Base-by-base conservation (phyloP, 1,284 basidiomycete genomes). In the Rhizopogon hawkerae region DNA sequence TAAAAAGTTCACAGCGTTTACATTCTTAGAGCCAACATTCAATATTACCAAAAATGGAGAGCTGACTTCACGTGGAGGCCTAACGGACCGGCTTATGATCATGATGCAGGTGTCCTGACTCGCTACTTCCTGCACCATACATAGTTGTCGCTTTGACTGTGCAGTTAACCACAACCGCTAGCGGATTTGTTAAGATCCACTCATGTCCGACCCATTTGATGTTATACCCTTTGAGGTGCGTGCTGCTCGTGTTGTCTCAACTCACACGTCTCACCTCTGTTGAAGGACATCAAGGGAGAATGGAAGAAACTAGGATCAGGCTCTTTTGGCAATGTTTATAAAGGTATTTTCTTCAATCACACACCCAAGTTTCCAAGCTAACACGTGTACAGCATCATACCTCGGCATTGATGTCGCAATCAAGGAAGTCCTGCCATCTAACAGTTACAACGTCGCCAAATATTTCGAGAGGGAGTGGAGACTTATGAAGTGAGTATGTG, bases 391-490 rank as follows among this genome's bases (percentile, higher is more conserved):
- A 91, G 92, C 89, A 2, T 80, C 74, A 23, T 98, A 98, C 70
- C 81, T 98, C 23, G 94, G 93, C 3, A 89, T 96, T 56, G 91
- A 95, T 58, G 91, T 98, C 24, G 93, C 93, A 34, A 91, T 97
- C 70, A 98, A 98, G 69, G 93, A 95, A 69, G 89, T 96, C 2
- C 75, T 93, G 2, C 89, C 91, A 0, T 92, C 87, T 11, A 89
- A 73, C 11, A 88, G 88, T 57, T 95, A 96, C 67, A 90, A 95
- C 60, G 89, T 97, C 23, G 80, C 87, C 60, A 98, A 98, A 70
- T 98, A 98, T 72, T 96, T 98, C 68, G 92, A 95, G 62, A 81
- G 95, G 33, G 95, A 98, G 75, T 96, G 93, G 87, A 81, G 91
- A 26, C 79, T 98, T 38, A 94, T 97, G 91, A 92, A 92, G 75